Conservation (phyloP, 2,329 filamentous ascomycete species). For the Xylariales sp. region DNA sequence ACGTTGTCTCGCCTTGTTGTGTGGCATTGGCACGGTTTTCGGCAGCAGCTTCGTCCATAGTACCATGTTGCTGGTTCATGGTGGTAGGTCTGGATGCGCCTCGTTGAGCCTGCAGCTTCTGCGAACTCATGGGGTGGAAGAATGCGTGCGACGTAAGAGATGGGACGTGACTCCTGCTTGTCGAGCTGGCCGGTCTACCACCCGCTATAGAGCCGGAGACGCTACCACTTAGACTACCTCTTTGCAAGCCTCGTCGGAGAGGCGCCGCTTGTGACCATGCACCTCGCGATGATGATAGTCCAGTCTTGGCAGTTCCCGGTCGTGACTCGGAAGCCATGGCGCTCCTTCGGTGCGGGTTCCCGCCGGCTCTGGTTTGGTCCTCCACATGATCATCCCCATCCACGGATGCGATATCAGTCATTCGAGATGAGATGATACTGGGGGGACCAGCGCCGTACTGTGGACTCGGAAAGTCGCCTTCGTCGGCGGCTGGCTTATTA, state of each 20-base stretch:
- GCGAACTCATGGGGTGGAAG: slow-evolving; percentile 94
- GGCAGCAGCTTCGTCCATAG: slow-evolving; percentile 24
- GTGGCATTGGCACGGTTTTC: slow-evolving; percentile 43
- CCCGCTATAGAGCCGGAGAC: slow-evolving; percentile 33
- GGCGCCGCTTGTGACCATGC: slow-evolving; percentile 52
- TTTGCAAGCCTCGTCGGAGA: slow-evolving; percentile 47
- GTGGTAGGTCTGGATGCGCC: slow-evolving; percentile 47
- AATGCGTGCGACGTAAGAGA: slow-evolving; percentile 86
- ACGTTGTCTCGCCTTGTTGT: slow-evolving; percentile 51
- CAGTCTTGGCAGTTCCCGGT: slow-evolving; percentile 50
- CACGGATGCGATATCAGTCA: slow-evolving; percentile 61
- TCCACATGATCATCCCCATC: slow-evolving; percentile 42
- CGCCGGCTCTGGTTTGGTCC: slow-evolving; percentile 16
- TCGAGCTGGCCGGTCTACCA: slow-evolving; percentile 56
- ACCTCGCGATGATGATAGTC: slow-evolving; percentile 42
- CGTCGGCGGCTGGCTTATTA: slow-evolving; percentile 30
- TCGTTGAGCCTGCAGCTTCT: slow-evolving; percentile 86
- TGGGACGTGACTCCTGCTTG: slow-evolving; percentile 83
- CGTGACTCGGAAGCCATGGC: slow-evolving; percentile 44
- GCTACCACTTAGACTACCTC: slow-evolving; percentile 38
- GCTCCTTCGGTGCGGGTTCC: slow-evolving; percentile 32
- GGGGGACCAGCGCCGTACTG: slow-evolving; percentile 44
- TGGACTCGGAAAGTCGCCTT: slow-evolving; percentile 35
- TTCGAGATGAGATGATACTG: slow-evolving; percentile 67
- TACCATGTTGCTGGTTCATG: slow-evolving; percentile 32